A percentile compares a stretch with the other conserved stretches of the same genome.
phyloP scores from a whole-genome alignment of 306 rosid species.

The Cicer bijugum region DNA sequence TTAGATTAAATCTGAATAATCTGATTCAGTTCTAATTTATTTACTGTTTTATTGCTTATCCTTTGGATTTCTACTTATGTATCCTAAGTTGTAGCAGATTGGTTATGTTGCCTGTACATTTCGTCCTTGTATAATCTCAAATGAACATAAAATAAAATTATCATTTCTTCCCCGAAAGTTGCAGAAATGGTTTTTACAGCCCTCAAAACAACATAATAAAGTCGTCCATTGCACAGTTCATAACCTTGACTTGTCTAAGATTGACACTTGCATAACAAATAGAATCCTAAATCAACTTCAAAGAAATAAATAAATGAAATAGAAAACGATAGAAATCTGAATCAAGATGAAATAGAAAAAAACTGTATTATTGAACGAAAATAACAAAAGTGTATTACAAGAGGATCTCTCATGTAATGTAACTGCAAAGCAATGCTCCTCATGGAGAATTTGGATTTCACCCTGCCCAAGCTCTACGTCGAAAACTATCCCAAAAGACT shows the following conservation, averaged over 20 bases:
- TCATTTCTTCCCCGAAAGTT: neutral
- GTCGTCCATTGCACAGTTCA: neutral
- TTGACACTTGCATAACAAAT: slow-evolving; percentile 23
- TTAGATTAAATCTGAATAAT: neutral
- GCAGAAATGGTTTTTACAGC: neutral
- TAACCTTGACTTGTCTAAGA: neutral
- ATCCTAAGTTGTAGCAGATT: slow-evolving; percentile 1
- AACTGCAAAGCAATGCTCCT: neutral
- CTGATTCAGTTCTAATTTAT: neutral
- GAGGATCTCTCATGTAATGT: neutral
- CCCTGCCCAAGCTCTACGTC: neutral
- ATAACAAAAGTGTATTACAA: neutral
- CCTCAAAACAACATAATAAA: neutral
- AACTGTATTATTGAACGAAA: neutral
- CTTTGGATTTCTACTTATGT: neutral
- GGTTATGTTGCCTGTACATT: neutral
- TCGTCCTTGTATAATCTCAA: neutral
- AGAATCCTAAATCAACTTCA: slow-evolving; percentile 7
- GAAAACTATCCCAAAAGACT: neutral
- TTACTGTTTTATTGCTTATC: slow-evolving; percentile 1
- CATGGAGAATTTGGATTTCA: neutral
- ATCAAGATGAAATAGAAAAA: neutral
- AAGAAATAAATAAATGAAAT: slow-evolving; percentile 19
- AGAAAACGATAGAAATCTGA: neutral
- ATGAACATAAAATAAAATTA: neutral